Evolutionary conservation across 2,329 filamentous ascomycete species (phyloP), one percentile per base, ranked within the genome.

Genomic region (Aspergillus awamori): DNA sequence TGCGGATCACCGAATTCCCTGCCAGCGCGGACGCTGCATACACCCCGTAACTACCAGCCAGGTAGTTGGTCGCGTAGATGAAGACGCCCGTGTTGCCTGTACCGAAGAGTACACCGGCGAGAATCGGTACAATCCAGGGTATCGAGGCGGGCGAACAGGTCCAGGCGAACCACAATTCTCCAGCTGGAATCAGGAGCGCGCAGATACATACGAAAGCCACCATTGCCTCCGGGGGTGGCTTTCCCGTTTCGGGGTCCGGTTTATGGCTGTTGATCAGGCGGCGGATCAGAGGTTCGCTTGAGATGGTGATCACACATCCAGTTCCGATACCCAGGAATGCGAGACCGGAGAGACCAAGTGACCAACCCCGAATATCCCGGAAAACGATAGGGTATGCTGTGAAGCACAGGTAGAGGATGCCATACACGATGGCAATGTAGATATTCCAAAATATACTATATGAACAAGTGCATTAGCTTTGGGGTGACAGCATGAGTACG

Each of bases 301-400:
- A 70, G 57, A 88, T 86, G 17, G 80, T 80, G 11, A 84, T 74
- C 47, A 85, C 69, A 20, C 77, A 79, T 33, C 87, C 86, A n/a
- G 84, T 77, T 0, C 86, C 86, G 53, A 89, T 88, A 10, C 92
- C 93, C 5, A 89, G 70, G 75, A 96, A 97, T 1, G 92, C 85
- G 2, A 97, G 84, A 0, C 93, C 93, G 0, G 88, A 87, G 38
- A 90, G 77, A 1, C 90, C 88, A 0, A 89, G 81, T 2, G 83
- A 83, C 93, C 93, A 97, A 62, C 91, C 91, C 17, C 93, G 89
- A 60, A 86, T 77, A 43, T 89, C 81, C 10, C 83, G 82, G 76
- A 95, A 97, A 60, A 96, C 89, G 61, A 96, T 89, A 0, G 93
- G 93, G 74, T 96, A 96, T 11, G 91, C 92, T 15, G 96, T 89